phyloP scores from a whole-genome alignment of 2,329 filamentous ascomycete species.

The Paraconiothyrium brasiliense region DNA sequence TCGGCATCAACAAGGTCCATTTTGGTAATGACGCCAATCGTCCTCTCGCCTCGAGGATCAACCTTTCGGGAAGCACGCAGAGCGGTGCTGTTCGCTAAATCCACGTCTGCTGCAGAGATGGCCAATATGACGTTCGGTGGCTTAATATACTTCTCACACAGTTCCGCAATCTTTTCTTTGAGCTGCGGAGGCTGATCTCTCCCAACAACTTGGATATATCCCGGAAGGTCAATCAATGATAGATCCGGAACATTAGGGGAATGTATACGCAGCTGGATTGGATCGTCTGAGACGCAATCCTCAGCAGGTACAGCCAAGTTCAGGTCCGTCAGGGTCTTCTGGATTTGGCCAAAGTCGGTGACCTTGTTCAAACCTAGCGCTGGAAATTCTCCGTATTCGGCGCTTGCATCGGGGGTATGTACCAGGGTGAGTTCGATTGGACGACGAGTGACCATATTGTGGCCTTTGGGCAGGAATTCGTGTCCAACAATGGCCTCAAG shows the following conservation, averaged over 20 bases:
- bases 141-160: constrained; percentile 98
- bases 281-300: constrained; percentile 95
- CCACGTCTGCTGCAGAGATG: constrained; percentile 96
- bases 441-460: constrained; percentile 96
- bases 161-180: constrained; percentile 93
- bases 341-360: constrained; percentile 90
- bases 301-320: constrained; percentile 90
- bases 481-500: constrained; percentile 97
- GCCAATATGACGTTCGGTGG: constrained; percentile 95
- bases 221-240: constrained; percentile 93
- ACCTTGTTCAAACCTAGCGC: constrained; percentile 89
- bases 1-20: constrained; percentile 94
- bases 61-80: constrained; percentile 88
- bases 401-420: constrained; percentile 86
- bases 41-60: constrained; percentile 92
- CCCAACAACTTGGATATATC: constrained; percentile 95
- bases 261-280: constrained; percentile 94
- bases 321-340: constrained; percentile 91
- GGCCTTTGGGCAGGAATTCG: constrained; percentile 96
- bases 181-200: constrained; percentile 89
- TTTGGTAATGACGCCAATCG: constrained; percentile 98
- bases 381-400: constrained; percentile 96
- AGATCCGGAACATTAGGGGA: constrained; percentile 95
- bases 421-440: constrained; percentile 96
- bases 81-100: constrained; percentile 95